Base-by-base conservation (phyloP, 2,329 filamentous ascomycete genomes). In the Clarireedia sp. region DNA sequence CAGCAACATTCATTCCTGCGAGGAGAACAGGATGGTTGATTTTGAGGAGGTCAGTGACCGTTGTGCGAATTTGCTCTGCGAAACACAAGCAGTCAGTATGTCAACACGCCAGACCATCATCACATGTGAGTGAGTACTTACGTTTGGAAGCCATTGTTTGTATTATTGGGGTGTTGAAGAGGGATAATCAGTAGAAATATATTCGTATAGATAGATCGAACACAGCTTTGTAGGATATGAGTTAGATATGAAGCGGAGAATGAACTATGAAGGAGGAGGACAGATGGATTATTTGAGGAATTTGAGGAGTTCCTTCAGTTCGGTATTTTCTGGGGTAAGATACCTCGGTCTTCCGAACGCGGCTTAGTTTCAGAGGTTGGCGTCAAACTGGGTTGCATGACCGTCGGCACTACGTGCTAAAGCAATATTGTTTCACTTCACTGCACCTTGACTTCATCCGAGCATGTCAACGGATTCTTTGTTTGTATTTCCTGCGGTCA, bases 1-100 rank as follows among this genome's bases (percentile, higher is more conserved):
- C 94, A 56, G 94, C 94, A 61, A 97, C 94, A 80, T 99, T 97
- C 94, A 99, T 99, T 72, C 94, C 94, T 66, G 94, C 94, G 60
- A 99, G 85, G 68, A 99, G 78, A 70, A 99, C 79, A 57, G 94
- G 94, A 76, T 99, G 94, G 73, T 95, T 89, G 82, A 99, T 97
- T 79, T 90, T 89, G 75, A 99, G 87, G 62, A 97, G 87, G 81
- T 97, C 92, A 66, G 94, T 99, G 68, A 91, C 79, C 64, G 89
- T 85, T 53, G 94, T 99, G 69, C 89, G 89, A 73, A 99, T 86
- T 78, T 89, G 80, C 77, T 94, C 89, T 92, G 72, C 19, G 21
- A 48, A 53, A 71, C 10, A 46, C 16, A 62, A 41, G 14, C 55
- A 61, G 50, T 55, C 48, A 50, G 54, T 55, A 40, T 44, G 23